phyloP scores from a whole-genome alignment of 2,329 filamentous ascomycete species.

The Colletotrichum kahawae region DNA sequence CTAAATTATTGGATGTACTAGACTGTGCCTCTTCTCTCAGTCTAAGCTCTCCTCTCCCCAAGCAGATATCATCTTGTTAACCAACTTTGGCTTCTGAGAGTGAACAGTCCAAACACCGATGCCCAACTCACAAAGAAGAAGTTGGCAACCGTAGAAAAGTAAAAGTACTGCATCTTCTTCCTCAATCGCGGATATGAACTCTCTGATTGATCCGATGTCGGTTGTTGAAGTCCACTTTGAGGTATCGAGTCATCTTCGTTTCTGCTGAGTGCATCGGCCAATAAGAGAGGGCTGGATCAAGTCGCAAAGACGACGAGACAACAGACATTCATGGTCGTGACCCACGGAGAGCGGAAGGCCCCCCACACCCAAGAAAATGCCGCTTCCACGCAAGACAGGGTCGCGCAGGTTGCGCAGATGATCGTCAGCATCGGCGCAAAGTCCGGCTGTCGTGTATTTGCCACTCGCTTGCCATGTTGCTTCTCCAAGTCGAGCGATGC shows the following conservation, averaged over 20 bases:
- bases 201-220: background rate
- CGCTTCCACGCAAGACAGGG: background rate
- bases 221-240: background rate
- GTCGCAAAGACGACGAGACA: slow-evolving; percentile 3
- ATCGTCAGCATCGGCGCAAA: background rate
- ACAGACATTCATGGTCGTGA: background rate
- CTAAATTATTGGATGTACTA: background rate
- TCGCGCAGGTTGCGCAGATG: background rate
- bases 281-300: background rate
- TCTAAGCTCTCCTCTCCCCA: too few relatives aligned
- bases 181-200: background rate
- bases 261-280: background rate
- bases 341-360: background rate
- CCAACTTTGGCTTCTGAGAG: background rate
- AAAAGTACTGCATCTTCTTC: slow-evolving; percentile 2
- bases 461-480: background rate
- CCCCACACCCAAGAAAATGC: background rate
- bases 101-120: background rate
- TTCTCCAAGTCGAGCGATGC: background rate
- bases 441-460: background rate
- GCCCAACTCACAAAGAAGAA: slow-evolving; percentile 8
- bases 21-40: too few relatives aligned
- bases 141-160: background rate
- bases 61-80: background rate
- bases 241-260: background rate